phyloP scores from a whole-genome alignment of 257 asterid species.

The Nicotiana attenuata region DNA sequence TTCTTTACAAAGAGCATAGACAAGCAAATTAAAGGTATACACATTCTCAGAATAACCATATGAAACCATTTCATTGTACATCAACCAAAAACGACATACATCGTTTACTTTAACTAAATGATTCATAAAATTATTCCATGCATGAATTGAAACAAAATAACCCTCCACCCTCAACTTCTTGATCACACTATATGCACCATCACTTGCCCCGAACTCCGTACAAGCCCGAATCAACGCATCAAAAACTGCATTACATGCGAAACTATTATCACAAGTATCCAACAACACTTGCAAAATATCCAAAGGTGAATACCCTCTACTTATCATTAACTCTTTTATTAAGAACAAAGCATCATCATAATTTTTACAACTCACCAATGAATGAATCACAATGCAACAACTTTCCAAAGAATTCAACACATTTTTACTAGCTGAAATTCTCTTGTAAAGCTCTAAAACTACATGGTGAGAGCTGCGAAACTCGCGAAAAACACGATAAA shows the following conservation, averaged over 20 bases:
- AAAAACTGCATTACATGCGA: constrained; percentile 28
- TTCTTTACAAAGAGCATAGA: constrained; percentile 64
- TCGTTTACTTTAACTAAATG: constrained; percentile 57
- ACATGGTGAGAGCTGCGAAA: constrained; percentile 44
- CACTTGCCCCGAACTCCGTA: constrained; percentile 55
- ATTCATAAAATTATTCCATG: constrained; percentile 76
- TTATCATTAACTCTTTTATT: constrained; percentile 54
- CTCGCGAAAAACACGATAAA: constrained; percentile 53
- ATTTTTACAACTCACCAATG: constrained; percentile 45
- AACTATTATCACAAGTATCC: constrained; percentile 16
- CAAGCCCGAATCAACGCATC: constrained; percentile 72
- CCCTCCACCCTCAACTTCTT: constrained; percentile 33
- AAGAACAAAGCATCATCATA: constrained; percentile 57
- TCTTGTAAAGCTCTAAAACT: constrained; percentile 44
- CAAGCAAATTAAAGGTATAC: constrained; percentile 57
- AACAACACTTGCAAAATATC: constrained; percentile 46
- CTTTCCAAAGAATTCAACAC: constrained; percentile 40
- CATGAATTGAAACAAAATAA: constrained; percentile 53
- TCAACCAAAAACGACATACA: constrained; percentile 48
- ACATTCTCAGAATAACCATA: constrained; percentile 58
- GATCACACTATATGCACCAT: constrained; percentile 58
- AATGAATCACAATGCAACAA: constrained; percentile 50
- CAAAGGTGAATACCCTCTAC: constrained; percentile 51
- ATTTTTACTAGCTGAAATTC: constrained; percentile 27
- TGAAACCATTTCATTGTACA: constrained; percentile 56